Base-by-base conservation (phyloP, 768 basidiomycete species). In the Hygrocybe coccinea region DNA sequence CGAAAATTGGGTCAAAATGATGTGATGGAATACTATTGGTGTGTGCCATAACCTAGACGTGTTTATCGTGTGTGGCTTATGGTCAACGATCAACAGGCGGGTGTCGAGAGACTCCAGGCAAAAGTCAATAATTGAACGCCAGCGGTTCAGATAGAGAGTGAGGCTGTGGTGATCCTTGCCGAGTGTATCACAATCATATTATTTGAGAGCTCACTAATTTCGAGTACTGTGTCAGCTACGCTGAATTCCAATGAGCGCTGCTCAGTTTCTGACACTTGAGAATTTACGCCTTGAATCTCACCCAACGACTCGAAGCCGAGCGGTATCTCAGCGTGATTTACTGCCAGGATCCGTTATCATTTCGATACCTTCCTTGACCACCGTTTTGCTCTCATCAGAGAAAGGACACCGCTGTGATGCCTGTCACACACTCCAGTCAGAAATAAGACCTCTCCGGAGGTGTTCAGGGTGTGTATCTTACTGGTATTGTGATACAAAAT, bases 1-100 rank as follows among this genome's bases (percentile, higher is more conserved):
- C 80, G 84, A 34, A 91, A 91, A 64, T 80, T 98, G 24, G 94
- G 95, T 1, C 89, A 93, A 59, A 82, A 82, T 58, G 86, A 91
- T 60, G 90, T 91, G n/a, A 88, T 98, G 82, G 92, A 97, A 62
- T 86, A 93, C 65, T 97, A 92, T 67, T 97, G 93, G 93, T 91
- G 59, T 63, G 84, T 68, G 5, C 34, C 10, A n/a, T 10, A 48
- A 41, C n/a, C n/a, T n/a, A n/a, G n/a, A n/a, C 29, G 52, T 45
- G 7, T 52, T 19, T 41, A 25, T 46, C 17, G 44, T 19, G 11
- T 19, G 22, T 12, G 15, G 37, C 57, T 48, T 55, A 36, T 12
- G 53, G 35, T 44, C 22, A 24, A 29, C 37, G 52, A 49, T 46
- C 35, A 35, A 19, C 65, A 94, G 93, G 92, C 87, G 93, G 39